Conservation (phyloP, 2,329 filamentous ascomycete species). For the Didymellaceae sp. region DNA sequence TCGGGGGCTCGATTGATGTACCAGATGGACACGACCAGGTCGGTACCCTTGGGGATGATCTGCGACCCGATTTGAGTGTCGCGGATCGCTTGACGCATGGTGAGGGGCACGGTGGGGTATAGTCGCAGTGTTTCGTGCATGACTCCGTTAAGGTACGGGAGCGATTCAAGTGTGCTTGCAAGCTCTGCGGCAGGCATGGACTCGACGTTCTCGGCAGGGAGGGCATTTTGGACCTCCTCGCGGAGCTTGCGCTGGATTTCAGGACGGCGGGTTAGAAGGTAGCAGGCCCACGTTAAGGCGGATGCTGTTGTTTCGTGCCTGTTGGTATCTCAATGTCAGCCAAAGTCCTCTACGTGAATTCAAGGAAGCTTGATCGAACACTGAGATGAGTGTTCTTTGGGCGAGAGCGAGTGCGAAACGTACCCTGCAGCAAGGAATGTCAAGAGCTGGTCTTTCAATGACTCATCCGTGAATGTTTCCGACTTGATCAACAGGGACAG, state of each 20-base stretch:
- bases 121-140: not conserved
- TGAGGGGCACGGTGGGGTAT: not conserved
- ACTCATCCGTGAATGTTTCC: not conserved
- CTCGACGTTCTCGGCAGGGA: not conserved
- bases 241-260: not conserved
- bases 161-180: not conserved
- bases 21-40: not conserved
- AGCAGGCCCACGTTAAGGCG: not conserved
- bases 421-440: not conserved
- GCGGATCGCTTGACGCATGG: not conserved
- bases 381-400: too few relatives aligned
- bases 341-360: too few relatives aligned
- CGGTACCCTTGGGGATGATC: not conserved
- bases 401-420: not conserved
- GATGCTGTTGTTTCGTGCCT: not conserved
- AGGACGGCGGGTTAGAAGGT: not conserved
- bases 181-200: not conserved
- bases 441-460: not conserved
- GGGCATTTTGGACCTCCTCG: not conserved
- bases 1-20: not conserved
- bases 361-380: too few relatives aligned
- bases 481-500: not conserved
- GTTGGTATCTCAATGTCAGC: too few relatives aligned
- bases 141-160: not conserved
- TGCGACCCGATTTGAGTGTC: not conserved